Evolutionary conservation across 2,329 filamentous ascomycete genomes (phyloP).

Genomic region (Ceratocystiopsis minuta): DNA sequence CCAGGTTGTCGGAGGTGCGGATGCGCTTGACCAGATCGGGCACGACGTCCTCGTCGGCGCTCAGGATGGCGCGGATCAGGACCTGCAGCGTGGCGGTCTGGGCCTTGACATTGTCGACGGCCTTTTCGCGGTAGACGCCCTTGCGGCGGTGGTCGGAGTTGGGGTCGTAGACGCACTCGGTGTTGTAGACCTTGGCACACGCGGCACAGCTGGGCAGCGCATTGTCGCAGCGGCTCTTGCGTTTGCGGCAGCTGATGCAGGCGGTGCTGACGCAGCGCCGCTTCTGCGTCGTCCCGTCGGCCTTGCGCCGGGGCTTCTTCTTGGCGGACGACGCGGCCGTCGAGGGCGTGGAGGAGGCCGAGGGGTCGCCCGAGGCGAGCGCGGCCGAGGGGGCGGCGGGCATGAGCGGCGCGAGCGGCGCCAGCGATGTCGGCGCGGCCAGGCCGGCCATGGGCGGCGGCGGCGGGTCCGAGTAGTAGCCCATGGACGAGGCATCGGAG

Average conservation of each 20-base stretch:
- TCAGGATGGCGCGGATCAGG: constrained; percentile 82
- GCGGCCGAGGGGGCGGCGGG: too few species aligned
- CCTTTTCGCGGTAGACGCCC: constrained; percentile 86
- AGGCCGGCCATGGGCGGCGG: too few species aligned
- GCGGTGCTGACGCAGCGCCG: constrained; percentile 70
- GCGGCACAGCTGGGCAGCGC: constrained; percentile 82
- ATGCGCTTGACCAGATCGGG: constrained; percentile 68
- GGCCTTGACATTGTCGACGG: constrained; percentile 66
- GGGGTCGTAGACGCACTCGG: constrained; percentile 84
- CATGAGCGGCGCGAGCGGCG: too few species aligned
- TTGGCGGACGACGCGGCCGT: too few species aligned
- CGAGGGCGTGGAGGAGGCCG: too few species aligned
- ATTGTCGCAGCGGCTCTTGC: constrained; percentile 83
- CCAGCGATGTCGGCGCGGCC: too few species aligned
- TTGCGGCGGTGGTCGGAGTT: constrained; percentile 93
- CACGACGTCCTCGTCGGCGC: constrained; percentile 76
- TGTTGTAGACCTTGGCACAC: constrained; percentile 86
- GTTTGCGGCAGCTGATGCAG: constrained; percentile 59
- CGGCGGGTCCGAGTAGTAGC: too few species aligned
- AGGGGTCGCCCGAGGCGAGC: too few species aligned
- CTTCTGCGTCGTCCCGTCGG: constrained; percentile 36
- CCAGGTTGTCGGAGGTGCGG: constrained; percentile 60
- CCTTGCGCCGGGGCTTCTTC: constrained; percentile 33
- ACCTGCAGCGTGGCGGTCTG: constrained; percentile 76
- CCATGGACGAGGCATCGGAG: too few species aligned